Evolutionary conservation across 768 basidiomycete genomes (phyloP), one percentile per base, ranked within the genome.

Genomic region (Rhizopogon sp.): DNA sequence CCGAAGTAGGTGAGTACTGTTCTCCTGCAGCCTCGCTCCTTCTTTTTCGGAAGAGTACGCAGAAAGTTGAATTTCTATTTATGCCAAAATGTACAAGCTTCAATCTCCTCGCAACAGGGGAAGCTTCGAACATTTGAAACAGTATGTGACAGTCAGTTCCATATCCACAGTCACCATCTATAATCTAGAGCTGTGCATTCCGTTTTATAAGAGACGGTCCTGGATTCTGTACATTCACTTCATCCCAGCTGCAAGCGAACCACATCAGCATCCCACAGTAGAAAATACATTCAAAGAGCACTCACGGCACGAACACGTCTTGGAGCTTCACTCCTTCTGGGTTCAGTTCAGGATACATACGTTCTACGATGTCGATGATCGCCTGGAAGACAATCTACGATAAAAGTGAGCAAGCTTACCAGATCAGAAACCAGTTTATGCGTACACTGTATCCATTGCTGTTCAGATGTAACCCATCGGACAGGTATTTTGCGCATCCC

Each of bases 381-480:
- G 72, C 75, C 17, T 87, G 76, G 65, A 84, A 93, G 29, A 89
- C 72, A 51, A 91, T 63, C 90, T 92, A 56, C 22, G 14, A 42
- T 25, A 11, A n/a, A 37, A 35, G 39, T n/a, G 39, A 16, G 9
- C 58, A 16, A 58, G 56, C 54, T 8, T 31, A 14, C 20, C 39
- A 42, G 17, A 13, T 13, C 43, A 37, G 10, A 43, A 53, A 33
- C 45, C 46, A 45, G 39, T 17, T 45, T 40, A 22, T 25, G n/a
- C 83, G 63, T 62, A 90, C 89, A 67, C 77, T 66, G 62, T 94
- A 94, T 22, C 91, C 94, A 2, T 71, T 77, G n/a, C 68, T 75
- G 52, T 80, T 91, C 62, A 93, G 70, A 69, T 97, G 94, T 50
- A 97, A 70, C 2, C 94, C 94, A 65, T 97, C 94, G 41, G 64